These are phyloP conservation scores for Blastocystis sp. DNA, from an alignment of 352 stramenopile species.

Conservation along the genomic window DNA sequence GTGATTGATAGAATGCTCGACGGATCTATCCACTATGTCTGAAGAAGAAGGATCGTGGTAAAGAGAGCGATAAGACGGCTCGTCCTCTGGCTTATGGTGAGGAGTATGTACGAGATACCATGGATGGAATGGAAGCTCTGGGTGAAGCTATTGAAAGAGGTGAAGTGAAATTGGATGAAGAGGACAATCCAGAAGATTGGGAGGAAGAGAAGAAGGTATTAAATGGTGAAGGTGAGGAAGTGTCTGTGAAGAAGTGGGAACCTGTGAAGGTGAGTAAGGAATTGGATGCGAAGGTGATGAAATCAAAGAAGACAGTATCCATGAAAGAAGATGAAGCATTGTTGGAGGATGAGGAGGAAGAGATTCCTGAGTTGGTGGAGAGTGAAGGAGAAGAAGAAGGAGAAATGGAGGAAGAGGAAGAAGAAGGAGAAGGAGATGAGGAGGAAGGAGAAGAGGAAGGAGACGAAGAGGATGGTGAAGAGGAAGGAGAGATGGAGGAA, in stretches of 20 bases:
- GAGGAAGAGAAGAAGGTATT: slow-evolving; percentile 62
- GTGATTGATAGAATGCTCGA: slow-evolving; percentile 65
- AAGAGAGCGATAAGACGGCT: slow-evolving; percentile 73
- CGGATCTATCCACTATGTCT: slow-evolving; percentile 87
- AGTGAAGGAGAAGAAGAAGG: slow-evolving; percentile 63
- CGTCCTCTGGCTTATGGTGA: slow-evolving; percentile 75
- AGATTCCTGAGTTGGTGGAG: slow-evolving; percentile 31
- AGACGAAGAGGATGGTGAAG: slow-evolving; percentile 66
- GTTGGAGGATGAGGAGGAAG: not conserved
- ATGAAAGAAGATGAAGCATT: slow-evolving; percentile 54
- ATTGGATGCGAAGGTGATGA: not conserved
- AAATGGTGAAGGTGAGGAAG: slow-evolving; percentile 62
- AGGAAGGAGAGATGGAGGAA: slow-evolving; percentile 71
- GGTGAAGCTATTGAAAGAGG: slow-evolving; percentile 73
- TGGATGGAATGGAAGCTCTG: slow-evolving; percentile 89
- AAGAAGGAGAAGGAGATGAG: slow-evolving; percentile 36
- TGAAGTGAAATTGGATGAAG: slow-evolving; percentile 67
- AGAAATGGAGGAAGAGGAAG: slow-evolving; percentile 54
- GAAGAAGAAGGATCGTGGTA: slow-evolving; percentile 89
- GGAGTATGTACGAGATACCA: slow-evolving; percentile 78
- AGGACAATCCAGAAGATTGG: slow-evolving; percentile 64
- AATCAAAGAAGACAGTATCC: too few relatives aligned
- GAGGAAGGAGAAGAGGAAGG: slow-evolving; percentile 63
- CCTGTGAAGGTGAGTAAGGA: not conserved
- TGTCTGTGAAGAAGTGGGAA: slow-evolving; percentile 13